Evolutionary conservation across 768 basidiomycete genomes (phyloP).

Genomic region (Imleria badia): DNA sequence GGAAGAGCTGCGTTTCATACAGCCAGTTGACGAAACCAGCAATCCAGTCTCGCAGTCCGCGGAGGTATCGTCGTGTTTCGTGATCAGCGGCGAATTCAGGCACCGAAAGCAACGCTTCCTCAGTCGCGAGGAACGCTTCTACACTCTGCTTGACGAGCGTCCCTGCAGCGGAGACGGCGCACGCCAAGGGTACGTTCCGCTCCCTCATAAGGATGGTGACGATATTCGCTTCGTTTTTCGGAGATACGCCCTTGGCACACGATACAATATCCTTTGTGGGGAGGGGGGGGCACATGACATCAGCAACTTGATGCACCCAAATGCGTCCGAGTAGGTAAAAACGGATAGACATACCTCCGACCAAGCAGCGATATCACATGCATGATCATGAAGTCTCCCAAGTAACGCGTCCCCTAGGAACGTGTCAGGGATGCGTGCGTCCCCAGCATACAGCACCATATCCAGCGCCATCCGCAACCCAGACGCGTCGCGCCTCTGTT

Average conservation of each 20-base stretch:
- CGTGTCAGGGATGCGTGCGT: slow-evolving; percentile 38
- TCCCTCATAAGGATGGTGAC: slow-evolving; percentile 49
- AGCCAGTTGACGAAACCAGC: slow-evolving; percentile 62
- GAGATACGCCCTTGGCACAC: slow-evolving; percentile 47
- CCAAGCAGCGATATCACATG: slow-evolving; percentile 51
- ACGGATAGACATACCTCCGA: slow-evolving; percentile 44
- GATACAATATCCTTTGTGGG: slow-evolving; percentile 61
- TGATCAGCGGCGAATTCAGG: slow-evolving; percentile 14
- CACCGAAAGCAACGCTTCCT: slow-evolving; percentile 19
- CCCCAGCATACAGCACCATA: slow-evolving; percentile 52
- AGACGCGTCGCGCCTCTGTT: slow-evolving; percentile 45
- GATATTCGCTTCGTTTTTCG: slow-evolving; percentile 41
- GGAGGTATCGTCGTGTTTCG: slow-evolving; percentile 41
- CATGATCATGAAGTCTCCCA: slow-evolving; percentile 36
- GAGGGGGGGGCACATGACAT: background rate
- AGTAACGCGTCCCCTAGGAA: slow-evolving; percentile 29
- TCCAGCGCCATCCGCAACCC: slow-evolving; percentile 51
- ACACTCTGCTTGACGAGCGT: slow-evolving; percentile 28
- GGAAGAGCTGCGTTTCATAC: slow-evolving; percentile 62
- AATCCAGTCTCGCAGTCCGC: slow-evolving; percentile 54
- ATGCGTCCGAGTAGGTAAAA: background rate
- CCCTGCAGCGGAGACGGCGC: slow-evolving; percentile 35
- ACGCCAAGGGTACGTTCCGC: slow-evolving; percentile 46
- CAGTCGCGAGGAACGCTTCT: slow-evolving; percentile 28
- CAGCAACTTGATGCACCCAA: background rate